Evolutionary conservation across 345 rosid species (phyloP).

Genomic region (Durio zibethinus): DNA sequence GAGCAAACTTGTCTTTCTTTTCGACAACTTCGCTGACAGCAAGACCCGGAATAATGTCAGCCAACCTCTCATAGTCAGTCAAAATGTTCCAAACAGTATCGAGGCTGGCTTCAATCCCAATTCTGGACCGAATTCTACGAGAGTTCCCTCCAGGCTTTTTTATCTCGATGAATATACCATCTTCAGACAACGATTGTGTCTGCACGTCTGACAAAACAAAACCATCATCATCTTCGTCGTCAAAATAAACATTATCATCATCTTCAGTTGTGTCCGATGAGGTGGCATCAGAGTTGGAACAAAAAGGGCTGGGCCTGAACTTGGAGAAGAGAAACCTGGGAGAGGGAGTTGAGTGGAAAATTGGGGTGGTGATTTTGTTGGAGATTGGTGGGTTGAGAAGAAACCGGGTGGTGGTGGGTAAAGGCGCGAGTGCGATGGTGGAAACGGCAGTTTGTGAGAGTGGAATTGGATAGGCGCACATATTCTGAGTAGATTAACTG

Average conservation of each 20-base stretch:
- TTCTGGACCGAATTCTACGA: conserved; percentile 65
- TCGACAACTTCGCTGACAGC: conserved; percentile 77
- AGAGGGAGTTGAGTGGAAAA: neutral
- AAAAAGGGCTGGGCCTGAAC: conserved; percentile 16
- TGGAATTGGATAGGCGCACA: conserved; percentile 39
- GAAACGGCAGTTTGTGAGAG: conserved; percentile 9
- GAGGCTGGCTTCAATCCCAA: conserved; percentile 64
- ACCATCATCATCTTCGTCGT: conserved; percentile 10
- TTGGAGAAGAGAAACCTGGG: conserved; percentile 10
- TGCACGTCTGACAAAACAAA: conserved; percentile 37
- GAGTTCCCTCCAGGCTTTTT: conserved; percentile 59
- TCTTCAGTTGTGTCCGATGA: conserved; percentile 8
- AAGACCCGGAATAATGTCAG: conserved; percentile 75
- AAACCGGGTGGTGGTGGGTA: neutral
- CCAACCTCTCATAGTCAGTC: conserved; percentile 77
- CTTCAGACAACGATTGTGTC: conserved; percentile 34
- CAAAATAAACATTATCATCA: conserved; percentile 11
- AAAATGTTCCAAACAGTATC: conserved; percentile 71
- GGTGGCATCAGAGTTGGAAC: conserved; percentile 33
- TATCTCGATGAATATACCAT: conserved; percentile 54
- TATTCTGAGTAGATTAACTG: conserved; percentile 18
- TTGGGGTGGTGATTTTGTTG: neutral
- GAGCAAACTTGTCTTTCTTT: conserved; percentile 64
- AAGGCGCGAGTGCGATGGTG: conserved; percentile 17
- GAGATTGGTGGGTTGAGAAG: conserved; percentile 6